These are phyloP conservation scores for Carex littledalei DNA, from an alignment of 176 grass and related monocot genomes.

Conservation along the genomic window DNA sequence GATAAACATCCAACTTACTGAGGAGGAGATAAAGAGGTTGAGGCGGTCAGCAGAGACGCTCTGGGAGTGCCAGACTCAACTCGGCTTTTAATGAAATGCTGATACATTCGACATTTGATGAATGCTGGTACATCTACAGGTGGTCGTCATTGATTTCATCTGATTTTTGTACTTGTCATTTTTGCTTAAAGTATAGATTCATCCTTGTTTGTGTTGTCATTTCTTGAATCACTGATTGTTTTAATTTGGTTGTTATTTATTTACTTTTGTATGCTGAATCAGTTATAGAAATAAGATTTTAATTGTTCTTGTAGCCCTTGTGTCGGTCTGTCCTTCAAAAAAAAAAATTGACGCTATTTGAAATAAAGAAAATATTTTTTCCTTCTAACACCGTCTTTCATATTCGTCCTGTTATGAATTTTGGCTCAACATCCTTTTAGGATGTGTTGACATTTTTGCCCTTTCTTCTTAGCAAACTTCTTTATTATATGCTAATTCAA, in stretches of 20 bases:
- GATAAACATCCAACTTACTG: conserved; percentile 54
- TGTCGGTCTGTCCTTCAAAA: background rate
- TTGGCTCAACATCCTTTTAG: too few relatives aligned
- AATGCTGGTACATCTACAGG: background rate
- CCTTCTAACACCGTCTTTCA: too few relatives aligned
- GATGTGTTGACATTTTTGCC: too few relatives aligned
- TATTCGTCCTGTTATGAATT: too few relatives aligned
- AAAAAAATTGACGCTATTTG: background rate
- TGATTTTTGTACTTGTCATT: background rate
- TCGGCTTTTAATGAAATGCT: conserved; percentile 25
- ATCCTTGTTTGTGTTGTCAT: background rate
- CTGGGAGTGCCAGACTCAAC: conserved; percentile 56
- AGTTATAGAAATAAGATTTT: background rate
- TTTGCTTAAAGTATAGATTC: conserved; percentile 1
- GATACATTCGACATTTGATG: background rate
- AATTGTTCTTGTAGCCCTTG: background rate
- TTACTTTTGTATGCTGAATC: background rate
- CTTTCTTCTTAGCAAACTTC: too few relatives aligned
- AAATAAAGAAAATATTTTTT: too few relatives aligned
- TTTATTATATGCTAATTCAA: too few relatives aligned
- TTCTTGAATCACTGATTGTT: background rate
- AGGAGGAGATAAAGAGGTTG: conserved; percentile 48
- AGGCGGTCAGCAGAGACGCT: conserved; percentile 49
- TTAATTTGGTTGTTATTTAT: background rate
- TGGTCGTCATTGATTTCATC: background rate